phyloP scores from a whole-genome alignment of 164 flowering plant species.

The Chimonanthus salicifolius region DNA sequence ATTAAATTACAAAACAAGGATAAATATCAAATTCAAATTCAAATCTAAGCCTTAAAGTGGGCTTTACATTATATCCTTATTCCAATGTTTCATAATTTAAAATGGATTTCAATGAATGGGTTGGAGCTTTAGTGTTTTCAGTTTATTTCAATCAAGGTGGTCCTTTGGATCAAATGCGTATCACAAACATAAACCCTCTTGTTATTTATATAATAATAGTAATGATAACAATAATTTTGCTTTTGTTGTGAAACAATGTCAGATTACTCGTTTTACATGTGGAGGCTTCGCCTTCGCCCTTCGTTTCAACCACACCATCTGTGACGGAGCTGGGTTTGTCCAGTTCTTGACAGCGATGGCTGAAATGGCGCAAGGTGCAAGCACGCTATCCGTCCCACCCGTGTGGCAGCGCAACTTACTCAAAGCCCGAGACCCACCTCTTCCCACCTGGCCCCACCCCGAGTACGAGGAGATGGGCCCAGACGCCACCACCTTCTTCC shows the following conservation, averaged over 20 bases:
- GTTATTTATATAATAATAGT: not conserved
- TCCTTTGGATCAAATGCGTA: not conserved
- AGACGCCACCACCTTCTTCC: not conserved
- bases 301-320: constrained; percentile 32
- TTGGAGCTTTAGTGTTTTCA: too few relatives aligned
- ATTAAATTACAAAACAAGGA: too few relatives aligned
- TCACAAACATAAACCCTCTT: not conserved
- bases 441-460: constrained; percentile 14
- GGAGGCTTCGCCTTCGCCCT: constrained; percentile 34
- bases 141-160: not conserved
- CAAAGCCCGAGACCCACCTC: constrained; percentile 24
- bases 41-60: too few relatives aligned
- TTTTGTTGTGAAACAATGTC: not conserved
- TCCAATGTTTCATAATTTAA: too few relatives aligned
- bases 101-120: too few relatives aligned
- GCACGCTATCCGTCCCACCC: constrained; percentile 23
- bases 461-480: constrained; percentile 17
- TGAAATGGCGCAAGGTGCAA: constrained; percentile 26
- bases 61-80: too few relatives aligned
- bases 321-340: constrained; percentile 23
- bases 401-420: constrained; percentile 24
- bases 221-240: not conserved
- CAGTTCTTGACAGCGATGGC: constrained; percentile 25
- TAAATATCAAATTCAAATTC: too few relatives aligned
- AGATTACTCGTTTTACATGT: constrained; percentile 48